phyloP scores from a whole-genome alignment of 1,284 basidiomycete genomes.

The Schizopora paradoxa region DNA sequence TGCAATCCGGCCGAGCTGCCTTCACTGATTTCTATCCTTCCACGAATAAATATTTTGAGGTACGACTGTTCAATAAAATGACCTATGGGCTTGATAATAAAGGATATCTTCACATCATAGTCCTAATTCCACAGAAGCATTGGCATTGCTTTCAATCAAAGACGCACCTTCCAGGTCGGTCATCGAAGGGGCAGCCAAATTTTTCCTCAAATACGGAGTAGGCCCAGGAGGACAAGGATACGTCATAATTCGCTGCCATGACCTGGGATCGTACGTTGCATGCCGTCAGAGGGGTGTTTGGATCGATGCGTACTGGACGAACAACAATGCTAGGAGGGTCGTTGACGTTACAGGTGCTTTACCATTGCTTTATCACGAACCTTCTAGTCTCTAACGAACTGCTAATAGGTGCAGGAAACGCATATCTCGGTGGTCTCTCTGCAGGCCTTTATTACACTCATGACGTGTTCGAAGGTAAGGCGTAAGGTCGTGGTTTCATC shows the following conservation, averaged over 20 bases:
- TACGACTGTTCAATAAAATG: too few species aligned
- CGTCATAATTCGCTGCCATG: conserved; percentile 75
- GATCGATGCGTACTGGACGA: conserved; percentile 75
- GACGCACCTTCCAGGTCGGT: conserved; percentile 41
- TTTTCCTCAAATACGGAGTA: conserved; percentile 55
- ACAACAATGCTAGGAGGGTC: conserved; percentile 43
- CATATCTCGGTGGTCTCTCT: conserved; percentile 78
- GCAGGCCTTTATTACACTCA: conserved; percentile 60
- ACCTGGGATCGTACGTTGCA: conserved; percentile 67
- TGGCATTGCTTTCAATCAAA: conserved; percentile 54
- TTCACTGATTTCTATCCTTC: conserved; percentile 58
- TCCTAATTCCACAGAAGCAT: conserved; percentile 74
- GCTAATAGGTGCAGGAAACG: conserved; percentile 79
- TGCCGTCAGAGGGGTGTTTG: conserved; percentile 47
- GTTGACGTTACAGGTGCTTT: conserved; percentile 79
- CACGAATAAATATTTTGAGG: conserved; percentile 63
- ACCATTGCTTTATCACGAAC: too few species aligned
- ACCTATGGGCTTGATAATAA: too few species aligned
- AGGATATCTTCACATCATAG: conserved; percentile 36
- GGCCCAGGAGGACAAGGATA: conserved; percentile 42
- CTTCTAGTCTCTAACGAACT: too few species aligned
- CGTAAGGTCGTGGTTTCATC: conserved; percentile 4
- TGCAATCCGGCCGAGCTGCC: conserved; percentile 76
- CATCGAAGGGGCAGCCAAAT: conserved; percentile 57
- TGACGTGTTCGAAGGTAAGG: conserved; percentile 61